phyloP scores from a whole-genome alignment of 164 flowering plant genomes.

The Aristolochia fimbriata region DNA sequence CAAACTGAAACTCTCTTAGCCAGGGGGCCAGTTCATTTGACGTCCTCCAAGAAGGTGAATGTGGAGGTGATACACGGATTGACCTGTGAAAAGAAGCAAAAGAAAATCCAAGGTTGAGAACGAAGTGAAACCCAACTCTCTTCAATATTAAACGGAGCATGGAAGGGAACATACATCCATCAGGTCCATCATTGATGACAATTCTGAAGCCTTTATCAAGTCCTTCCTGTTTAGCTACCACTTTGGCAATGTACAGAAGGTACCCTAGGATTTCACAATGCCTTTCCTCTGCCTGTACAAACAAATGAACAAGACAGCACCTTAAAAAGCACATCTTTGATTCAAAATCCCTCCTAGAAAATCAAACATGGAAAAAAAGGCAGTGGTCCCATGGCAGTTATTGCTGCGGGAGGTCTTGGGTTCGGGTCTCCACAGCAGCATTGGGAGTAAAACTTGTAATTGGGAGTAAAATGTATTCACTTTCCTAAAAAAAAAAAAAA shows the following conservation, averaged over 20 bases:
- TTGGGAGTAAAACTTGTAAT: too few relatives aligned
- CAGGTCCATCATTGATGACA: constrained; percentile 95
- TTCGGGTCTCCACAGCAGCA: too few relatives aligned
- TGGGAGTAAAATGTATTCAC: too few relatives aligned
- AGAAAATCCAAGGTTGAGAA: background rate
- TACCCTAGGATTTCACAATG: constrained; percentile 80
- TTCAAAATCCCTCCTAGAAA: too few relatives aligned
- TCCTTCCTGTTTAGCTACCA: constrained; percentile 93
- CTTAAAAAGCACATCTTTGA: too few relatives aligned
- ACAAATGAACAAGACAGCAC: background rate
- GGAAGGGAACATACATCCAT: constrained; percentile 47
- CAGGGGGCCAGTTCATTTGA: constrained; percentile 98
- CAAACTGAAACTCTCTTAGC: constrained; percentile 27
- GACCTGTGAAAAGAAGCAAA: constrained; percentile 41
- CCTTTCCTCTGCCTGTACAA: constrained; percentile 78
- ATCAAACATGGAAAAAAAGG: too few relatives aligned
- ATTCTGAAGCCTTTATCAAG: constrained; percentile 79
- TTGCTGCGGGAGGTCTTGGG: too few relatives aligned
- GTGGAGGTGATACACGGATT: constrained; percentile 91
- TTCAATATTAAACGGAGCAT: background rate
- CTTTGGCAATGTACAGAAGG: constrained; percentile 80
- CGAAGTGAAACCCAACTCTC: background rate
- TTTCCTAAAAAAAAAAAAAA: too few relatives aligned
- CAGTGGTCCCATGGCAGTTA: too few relatives aligned
- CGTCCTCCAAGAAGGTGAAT: constrained; percentile 92